Base-by-base conservation (phyloP, 441 rosid species). In the Adansonia gregorii region DNA sequence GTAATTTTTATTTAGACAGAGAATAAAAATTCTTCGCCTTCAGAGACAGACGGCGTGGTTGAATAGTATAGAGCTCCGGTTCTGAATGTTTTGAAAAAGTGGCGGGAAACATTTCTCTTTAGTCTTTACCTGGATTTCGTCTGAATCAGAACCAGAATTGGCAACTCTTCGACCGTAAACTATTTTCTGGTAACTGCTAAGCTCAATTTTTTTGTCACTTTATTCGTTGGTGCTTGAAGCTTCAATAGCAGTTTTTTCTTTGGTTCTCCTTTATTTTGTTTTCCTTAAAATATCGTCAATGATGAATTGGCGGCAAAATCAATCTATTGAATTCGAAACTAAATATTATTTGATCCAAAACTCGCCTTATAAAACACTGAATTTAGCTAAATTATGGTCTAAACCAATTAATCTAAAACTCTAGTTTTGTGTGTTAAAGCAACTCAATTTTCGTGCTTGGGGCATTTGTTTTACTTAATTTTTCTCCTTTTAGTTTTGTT, bases 121-220 rank as follows among this genome's bases (percentile, higher is more conserved):
- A 9, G 0, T 7, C 10, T 14, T 6, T 31, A 9, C 8, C 20
- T 63, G 1, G 9, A 63, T 63, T 27, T 35, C 67, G 19, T 14
- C 22, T 7, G 22, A 64, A 31, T 20, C 67, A 5, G 64, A 59
- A 9, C 64, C 67, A 63, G 11, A 64, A 35, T 8, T 0, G 11
- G 41, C 41, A 24, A 24, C 14, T 4, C 39, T 61, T 27, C 52
- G 6, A 5, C 15, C 58, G 58, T n/a, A 7, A 54, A 54, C 58
- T 54, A 54, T 15, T 54, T n/a, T 65, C 52, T 43, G 31, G 71
- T 67, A 43, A 43, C 27, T 67, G 31, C 52, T 41, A 67, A 67
- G 27, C 71, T 14, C 4, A 15, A 65, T 65, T 15, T 15, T 6
- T 39, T 39, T 39, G 6, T 35, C 27, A 7, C 51, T 66, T 39